phyloP scores from a whole-genome alignment of 805 yeast genomes.

The Suhomyces prunicola region DNA sequence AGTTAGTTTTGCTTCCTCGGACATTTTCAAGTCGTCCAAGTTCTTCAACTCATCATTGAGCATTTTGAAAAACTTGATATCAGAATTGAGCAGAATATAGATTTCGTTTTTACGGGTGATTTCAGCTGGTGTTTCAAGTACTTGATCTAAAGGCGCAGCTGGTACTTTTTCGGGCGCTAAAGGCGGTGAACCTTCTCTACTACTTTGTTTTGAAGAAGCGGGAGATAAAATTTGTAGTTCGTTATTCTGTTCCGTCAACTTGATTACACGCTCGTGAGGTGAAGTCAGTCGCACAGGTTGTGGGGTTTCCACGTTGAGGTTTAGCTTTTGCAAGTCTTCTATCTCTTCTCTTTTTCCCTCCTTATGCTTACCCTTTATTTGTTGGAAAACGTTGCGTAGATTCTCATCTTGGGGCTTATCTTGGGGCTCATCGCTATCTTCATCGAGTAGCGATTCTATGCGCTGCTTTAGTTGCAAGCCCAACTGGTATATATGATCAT shows the following conservation, averaged over 20 bases:
- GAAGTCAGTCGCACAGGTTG: not conserved
- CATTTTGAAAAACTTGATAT: constrained; percentile 57
- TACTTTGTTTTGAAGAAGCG: constrained; percentile 12
- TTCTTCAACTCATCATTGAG: constrained; percentile 51
- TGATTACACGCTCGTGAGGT: constrained; percentile 18
- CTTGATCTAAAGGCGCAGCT: constrained; percentile 1
- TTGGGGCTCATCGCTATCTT: constrained; percentile 17
- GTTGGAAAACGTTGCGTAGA: not conserved
- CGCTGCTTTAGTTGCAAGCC: constrained; percentile 26
- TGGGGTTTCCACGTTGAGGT: not conserved
- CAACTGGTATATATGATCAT: constrained; percentile 32
- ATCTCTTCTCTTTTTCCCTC: not conserved
- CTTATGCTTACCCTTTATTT: not conserved
- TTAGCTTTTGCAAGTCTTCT: not conserved
- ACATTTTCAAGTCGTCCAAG: constrained; percentile 42
- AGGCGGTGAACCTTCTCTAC: constrained; percentile 8
- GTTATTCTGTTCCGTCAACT: constrained; percentile 26
- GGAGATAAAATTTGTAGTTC: constrained; percentile 29
- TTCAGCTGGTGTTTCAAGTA: not conserved
- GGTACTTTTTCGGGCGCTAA: not conserved
- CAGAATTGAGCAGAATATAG: constrained; percentile 49
- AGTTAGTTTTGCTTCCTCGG: constrained; percentile 44
- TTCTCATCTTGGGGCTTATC: constrained; percentile 5
- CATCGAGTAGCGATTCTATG: constrained; percentile 22
- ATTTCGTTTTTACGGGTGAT: constrained; percentile 28